phyloP scores from a whole-genome alignment of 805 yeast species.

The Lipomyces starkeyi region DNA sequence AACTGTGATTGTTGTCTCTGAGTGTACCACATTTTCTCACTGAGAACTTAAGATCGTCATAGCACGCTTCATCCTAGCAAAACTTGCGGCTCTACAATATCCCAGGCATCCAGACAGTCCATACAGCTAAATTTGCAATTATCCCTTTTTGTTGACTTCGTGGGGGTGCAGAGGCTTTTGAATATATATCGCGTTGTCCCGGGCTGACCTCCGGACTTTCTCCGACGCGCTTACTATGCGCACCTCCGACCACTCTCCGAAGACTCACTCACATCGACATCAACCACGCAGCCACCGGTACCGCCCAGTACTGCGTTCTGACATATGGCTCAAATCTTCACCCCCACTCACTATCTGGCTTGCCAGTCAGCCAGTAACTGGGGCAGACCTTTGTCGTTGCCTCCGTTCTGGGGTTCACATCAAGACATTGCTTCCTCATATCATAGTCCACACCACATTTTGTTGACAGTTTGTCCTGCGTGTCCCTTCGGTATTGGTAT shows the following conservation, averaged over 20 bases:
- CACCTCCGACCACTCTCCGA: neutral
- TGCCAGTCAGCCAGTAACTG: no score
- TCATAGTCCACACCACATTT: no score
- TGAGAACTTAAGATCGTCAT: no score
- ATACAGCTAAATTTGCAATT: no score
- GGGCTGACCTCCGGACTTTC: neutral
- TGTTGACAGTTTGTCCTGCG: no score
- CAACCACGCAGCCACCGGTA: no score
- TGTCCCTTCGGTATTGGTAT: neutral
- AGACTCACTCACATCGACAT: no score
- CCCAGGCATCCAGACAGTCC: neutral
- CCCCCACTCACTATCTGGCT: neutral
- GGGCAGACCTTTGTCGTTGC: no score
- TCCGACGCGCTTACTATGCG: neutral
- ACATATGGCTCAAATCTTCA: neutral
- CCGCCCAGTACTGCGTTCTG: no score
- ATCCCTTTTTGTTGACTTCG: neutral
- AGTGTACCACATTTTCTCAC: neutral
- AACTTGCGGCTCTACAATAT: neutral
- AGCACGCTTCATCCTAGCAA: no score
- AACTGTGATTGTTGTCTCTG: neutral
- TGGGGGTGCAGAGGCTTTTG: neutral
- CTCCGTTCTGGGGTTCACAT: no score
- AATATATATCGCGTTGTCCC: neutral
- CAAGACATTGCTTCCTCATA: no score